A percentile compares a stretch with the other conserved stretches of the same genome.
phyloP scores from a whole-genome alignment of 345 rosid species.

The Jatropha curcas region DNA sequence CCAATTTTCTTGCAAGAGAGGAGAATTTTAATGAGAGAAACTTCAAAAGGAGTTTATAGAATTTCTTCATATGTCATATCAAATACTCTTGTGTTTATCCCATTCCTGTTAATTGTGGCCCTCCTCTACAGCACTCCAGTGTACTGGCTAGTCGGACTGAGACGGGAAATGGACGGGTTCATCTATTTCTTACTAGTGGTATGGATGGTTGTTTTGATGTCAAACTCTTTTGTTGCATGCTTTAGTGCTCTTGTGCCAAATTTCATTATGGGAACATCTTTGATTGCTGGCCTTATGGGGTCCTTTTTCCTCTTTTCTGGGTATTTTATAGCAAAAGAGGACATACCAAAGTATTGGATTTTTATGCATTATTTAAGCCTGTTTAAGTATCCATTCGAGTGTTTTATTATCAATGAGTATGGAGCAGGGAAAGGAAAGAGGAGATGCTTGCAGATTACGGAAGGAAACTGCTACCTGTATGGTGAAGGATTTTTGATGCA shows the following conservation, averaged over 20 bases:
- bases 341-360: conserved; percentile 31
- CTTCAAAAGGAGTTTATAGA: conserved; percentile 39
- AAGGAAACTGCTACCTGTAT: conserved; percentile 28
- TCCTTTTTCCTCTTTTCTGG: conserved; percentile 39
- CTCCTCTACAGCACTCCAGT: conserved; percentile 33
- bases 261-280: conserved; percentile 31
- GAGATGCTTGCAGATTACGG: conserved; percentile 21
- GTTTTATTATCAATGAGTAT: conserved; percentile 36
- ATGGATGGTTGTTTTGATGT: conserved; percentile 35
- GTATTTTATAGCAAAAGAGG: conserved; percentile 35
- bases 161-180: conserved; percentile 33
- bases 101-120: conserved; percentile 34
- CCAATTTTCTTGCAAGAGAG: conserved; percentile 41
- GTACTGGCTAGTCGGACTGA: conserved; percentile 36
- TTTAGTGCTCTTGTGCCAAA: conserved; percentile 37
- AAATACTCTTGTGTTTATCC: conserved; percentile 33
- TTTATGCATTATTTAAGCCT: conserved; percentile 36
- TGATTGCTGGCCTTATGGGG: conserved; percentile 35
- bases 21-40: conserved; percentile 32
- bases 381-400: conserved; percentile 41
- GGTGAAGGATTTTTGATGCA: conserved; percentile 31
- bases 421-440: conserved; percentile 28
- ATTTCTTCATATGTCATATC: conserved; percentile 37
- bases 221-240: conserved; percentile 37
- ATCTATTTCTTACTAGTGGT: conserved; percentile 33